Evolutionary conservation across 2,329 filamentous ascomycete genomes (phyloP).

Genomic region (Cladosporium velox): DNA sequence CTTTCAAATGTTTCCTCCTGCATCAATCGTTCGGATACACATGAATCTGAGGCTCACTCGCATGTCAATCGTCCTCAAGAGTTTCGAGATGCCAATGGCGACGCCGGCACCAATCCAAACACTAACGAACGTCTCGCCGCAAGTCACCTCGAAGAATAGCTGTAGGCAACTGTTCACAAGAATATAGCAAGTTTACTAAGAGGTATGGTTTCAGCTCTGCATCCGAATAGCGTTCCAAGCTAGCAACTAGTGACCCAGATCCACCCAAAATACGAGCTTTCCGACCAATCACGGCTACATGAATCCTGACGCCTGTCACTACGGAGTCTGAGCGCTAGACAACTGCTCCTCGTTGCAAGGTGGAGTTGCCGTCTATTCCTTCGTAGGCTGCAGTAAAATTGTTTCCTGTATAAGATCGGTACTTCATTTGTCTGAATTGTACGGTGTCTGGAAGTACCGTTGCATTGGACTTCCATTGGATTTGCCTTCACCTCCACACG

Average conservation of each 20-base stretch:
- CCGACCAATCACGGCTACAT: neutral
- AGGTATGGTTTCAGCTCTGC: neutral
- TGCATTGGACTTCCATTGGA: neutral
- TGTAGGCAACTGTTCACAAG: neutral
- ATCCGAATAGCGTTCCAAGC: neutral
- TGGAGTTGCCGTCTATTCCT: constrained; percentile 2
- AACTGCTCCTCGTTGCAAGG: neutral
- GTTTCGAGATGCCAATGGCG: neutral
- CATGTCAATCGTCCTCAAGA: neutral
- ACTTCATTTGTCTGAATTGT: neutral
- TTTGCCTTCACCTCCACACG: neutral
- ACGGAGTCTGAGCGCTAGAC: neutral
- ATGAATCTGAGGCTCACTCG: neutral
- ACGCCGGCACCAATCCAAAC: neutral
- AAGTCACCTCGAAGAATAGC: neutral
- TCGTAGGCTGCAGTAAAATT: constrained; percentile 7
- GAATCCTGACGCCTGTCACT: constrained; percentile 11
- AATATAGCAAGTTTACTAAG: neutral
- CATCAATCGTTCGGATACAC: neutral
- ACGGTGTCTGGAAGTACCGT: neutral
- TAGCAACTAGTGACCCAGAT: constrained; percentile 1
- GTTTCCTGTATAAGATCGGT: neutral
- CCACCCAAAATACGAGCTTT: constrained; percentile 1
- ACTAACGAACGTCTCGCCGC: neutral
- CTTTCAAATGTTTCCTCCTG: neutral